Evolutionary conservation across 768 basidiomycete genomes (phyloP).

Genomic region (Mycena vulgaris): DNA sequence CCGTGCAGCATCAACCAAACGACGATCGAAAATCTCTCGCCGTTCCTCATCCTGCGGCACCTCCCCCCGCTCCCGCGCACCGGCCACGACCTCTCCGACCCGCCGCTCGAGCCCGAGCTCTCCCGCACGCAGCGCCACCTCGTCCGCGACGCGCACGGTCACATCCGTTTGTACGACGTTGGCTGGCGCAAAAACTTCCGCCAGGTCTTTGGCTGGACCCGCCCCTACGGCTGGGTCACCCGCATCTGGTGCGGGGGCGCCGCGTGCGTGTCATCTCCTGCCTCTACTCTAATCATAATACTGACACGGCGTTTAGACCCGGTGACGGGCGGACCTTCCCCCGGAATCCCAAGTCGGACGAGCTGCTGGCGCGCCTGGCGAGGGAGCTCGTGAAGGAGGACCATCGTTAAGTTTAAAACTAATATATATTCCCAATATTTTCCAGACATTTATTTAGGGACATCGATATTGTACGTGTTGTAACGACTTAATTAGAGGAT

Average conservation of each 20-base stretch:
- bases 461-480: neutral
- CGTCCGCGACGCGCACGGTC: conserved; percentile 74
- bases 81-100: conserved; percentile 72
- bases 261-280: conserved; percentile 61
- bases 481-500: neutral
- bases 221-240: conserved; percentile 65
- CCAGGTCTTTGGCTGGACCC: conserved; percentile 76
- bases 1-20: conserved; percentile 85
- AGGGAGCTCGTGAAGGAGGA: conserved; percentile 72
- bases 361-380: conserved; percentile 77
- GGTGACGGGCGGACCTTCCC: conserved; percentile 82
- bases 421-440: conserved; percentile 3
- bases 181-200: conserved; percentile 81
- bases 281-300: neutral
- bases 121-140: conserved; percentile 74
- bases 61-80: conserved; percentile 73
- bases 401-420: conserved; percentile 44
- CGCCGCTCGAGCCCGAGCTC: conserved; percentile 81
- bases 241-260: conserved; percentile 74
- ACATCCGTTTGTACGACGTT: conserved; percentile 78
- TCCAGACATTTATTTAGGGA: neutral
- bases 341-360: conserved; percentile 77
- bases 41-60: conserved; percentile 80
- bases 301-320: conserved; percentile 51
- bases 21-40: conserved; percentile 84